phyloP scores from a whole-genome alignment of 192 early-diverging fungal species.

The Spinellus fusiger region DNA sequence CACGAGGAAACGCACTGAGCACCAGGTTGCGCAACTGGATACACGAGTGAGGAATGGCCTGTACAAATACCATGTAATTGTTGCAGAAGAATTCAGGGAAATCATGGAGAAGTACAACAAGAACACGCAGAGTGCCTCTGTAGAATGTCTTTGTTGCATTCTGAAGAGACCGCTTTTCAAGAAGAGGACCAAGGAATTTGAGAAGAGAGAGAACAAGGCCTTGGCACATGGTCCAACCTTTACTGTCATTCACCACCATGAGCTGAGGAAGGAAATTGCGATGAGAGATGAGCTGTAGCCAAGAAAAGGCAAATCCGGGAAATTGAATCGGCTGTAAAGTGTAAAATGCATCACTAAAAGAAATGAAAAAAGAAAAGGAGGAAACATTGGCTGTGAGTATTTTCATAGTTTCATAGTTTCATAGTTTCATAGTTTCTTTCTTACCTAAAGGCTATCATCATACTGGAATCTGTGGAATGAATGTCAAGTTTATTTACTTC shows the following conservation, averaged over 20 bases:
- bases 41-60: conserved; percentile 85
- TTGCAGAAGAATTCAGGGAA: conserved; percentile 96
- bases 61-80: conserved; percentile 85
- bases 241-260: conserved; percentile 60
- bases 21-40: conserved; percentile 96
- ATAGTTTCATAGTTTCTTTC: not conserved
- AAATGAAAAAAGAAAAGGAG: conserved; percentile 50
- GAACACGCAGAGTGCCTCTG: conserved; percentile 79
- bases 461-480: not conserved
- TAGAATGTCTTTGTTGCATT: conserved; percentile 78
- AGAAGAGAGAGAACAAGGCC: conserved; percentile 76
- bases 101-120: conserved; percentile 91
- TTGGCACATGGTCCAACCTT: conserved; percentile 83
- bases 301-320: conserved; percentile 92
- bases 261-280: conserved; percentile 87
- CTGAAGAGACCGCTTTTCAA: conserved; percentile 54
- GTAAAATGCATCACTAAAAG: conserved; percentile 73
- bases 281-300: conserved; percentile 92
- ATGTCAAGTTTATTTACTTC: conserved; percentile 50
- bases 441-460: conserved; percentile 23
- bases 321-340: conserved; percentile 80
- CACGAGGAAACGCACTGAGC: conserved; percentile 91
- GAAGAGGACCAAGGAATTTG: conserved; percentile 80
- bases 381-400: not conserved
- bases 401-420: not conserved